Evolutionary conservation across 2,329 filamentous ascomycete species (phyloP).

Genomic region (Monosporascus sp.): DNA sequence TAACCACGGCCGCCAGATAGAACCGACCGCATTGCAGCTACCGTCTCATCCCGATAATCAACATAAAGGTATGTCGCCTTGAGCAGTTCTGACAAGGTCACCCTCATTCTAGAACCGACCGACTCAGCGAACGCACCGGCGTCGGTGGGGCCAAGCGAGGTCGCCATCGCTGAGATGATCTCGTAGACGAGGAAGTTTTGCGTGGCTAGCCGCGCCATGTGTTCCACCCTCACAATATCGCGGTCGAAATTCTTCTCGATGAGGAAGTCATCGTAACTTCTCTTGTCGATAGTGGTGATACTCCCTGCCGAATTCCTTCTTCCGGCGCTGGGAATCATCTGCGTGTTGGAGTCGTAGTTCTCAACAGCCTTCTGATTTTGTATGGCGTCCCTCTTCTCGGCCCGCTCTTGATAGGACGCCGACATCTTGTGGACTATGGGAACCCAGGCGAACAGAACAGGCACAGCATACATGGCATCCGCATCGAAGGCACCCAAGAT

Average conservation of each 20-base stretch:
- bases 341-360: slow-evolving; percentile 45
- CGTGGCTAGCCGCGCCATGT: slow-evolving; percentile 45
- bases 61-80: slow-evolving; percentile 61
- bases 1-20: slow-evolving; percentile 51
- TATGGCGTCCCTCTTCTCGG: slow-evolving; percentile 54
- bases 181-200: slow-evolving; percentile 48
- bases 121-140: slow-evolving; percentile 46
- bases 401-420: slow-evolving; percentile 55
- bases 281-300: slow-evolving; percentile 57
- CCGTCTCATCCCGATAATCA: slow-evolving; percentile 67
- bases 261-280: slow-evolving; percentile 54
- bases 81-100: slow-evolving; percentile 64
- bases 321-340: slow-evolving; percentile 33
- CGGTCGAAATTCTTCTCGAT: slow-evolving; percentile 44
- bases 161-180: slow-evolving; percentile 46
- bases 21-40: slow-evolving; percentile 61
- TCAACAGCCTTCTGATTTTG: slow-evolving; percentile 55
- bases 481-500: slow-evolving; percentile 55
- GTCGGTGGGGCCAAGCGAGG: slow-evolving; percentile 39
- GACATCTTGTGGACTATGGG: slow-evolving; percentile 68
- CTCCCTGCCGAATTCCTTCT: slow-evolving; percentile 57
- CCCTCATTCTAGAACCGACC: slow-evolving; percentile 58
- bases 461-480: slow-evolving; percentile 59
- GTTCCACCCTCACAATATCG: slow-evolving; percentile 46
- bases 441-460: slow-evolving; percentile 76